These are phyloP conservation scores for Penicillium parvum DNA, from an alignment of 495 filamentous ascomycete species.

Conservation along the genomic window DNA sequence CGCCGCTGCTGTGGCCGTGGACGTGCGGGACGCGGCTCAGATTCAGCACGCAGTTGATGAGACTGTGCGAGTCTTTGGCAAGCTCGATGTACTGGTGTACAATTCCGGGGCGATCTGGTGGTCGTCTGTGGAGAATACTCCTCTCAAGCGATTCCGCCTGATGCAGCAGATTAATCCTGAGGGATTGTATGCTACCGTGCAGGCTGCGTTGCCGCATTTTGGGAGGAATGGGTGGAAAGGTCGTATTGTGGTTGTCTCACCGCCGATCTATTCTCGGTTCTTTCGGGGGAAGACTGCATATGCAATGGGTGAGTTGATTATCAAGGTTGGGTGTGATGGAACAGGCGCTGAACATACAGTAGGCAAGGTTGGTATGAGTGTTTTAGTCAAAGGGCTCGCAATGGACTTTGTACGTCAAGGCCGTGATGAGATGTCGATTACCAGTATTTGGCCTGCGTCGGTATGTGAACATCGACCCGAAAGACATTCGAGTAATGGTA, in stretches of 20 bases:
- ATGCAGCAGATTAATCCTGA: constrained; percentile 81
- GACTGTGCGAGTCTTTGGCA: constrained; percentile 58
- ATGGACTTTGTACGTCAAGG: constrained; percentile 76
- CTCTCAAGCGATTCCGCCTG: constrained; percentile 72
- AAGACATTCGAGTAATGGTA: neutral
- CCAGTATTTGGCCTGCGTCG: constrained; percentile 75
- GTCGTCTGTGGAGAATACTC: constrained; percentile 68
- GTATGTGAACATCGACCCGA: constrained; percentile 43
- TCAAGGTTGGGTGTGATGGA: neutral
- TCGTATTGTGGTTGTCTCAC: constrained; percentile 73
- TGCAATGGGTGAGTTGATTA: constrained; percentile 57
- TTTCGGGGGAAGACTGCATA: constrained; percentile 85
- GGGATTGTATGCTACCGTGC: constrained; percentile 58
- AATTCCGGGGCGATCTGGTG: constrained; percentile 89
- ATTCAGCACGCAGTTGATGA: constrained; percentile 57
- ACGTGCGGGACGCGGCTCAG: constrained; percentile 61
- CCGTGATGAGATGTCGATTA: constrained; percentile 66
- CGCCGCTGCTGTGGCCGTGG: constrained; percentile 64
- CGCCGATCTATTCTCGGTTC: constrained; percentile 81
- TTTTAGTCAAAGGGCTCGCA: constrained; percentile 72
- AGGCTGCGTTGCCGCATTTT: constrained; percentile 61
- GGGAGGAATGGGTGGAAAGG: constrained; percentile 50
- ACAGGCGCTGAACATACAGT: constrained; percentile 1
- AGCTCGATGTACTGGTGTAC: constrained; percentile 72
- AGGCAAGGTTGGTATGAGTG: constrained; percentile 77